These are phyloP conservation scores for Sechiopsis laciniata DNA, from an alignment of 306 rosid species.

Conservation along the genomic window DNA sequence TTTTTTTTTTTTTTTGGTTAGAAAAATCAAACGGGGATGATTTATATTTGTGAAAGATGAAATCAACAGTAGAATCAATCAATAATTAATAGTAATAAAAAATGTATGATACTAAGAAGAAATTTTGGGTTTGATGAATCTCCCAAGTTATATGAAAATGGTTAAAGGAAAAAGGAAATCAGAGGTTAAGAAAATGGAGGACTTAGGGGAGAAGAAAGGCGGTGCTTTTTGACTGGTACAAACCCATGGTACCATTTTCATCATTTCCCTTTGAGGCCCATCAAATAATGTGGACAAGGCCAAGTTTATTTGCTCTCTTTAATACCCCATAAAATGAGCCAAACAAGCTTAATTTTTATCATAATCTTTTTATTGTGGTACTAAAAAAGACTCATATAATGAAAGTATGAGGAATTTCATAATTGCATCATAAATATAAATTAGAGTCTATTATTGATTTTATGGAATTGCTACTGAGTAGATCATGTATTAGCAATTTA, in stretches of 20 bases:
- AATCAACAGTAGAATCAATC: constrained; percentile 4
- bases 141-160: constrained; percentile 11
- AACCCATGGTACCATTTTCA: background rate
- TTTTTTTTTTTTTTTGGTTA: background rate
- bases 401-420: background rate
- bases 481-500: no score
- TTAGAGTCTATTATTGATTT: no score
- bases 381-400: background rate
- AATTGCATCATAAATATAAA: background rate
- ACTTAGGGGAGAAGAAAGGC: constrained; percentile 25
- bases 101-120: background rate
- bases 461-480: no score
- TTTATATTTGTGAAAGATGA: constrained; percentile 9
- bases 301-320: no score
- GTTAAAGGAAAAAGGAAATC: background rate
- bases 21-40: constrained; percentile 11
- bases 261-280: constrained; percentile 8
- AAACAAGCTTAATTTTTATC: no score
- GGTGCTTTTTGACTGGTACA: constrained; percentile 16
- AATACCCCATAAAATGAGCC: no score
- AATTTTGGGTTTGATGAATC: constrained; percentile 2
- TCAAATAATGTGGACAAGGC: background rate
- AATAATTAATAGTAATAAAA: background rate
- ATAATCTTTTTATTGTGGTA: background rate
- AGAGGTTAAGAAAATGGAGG: background rate